These are phyloP conservation scores for Allomyces javanicus DNA, from an alignment of 192 early-diverging fungal species.

Conservation along the genomic window DNA sequence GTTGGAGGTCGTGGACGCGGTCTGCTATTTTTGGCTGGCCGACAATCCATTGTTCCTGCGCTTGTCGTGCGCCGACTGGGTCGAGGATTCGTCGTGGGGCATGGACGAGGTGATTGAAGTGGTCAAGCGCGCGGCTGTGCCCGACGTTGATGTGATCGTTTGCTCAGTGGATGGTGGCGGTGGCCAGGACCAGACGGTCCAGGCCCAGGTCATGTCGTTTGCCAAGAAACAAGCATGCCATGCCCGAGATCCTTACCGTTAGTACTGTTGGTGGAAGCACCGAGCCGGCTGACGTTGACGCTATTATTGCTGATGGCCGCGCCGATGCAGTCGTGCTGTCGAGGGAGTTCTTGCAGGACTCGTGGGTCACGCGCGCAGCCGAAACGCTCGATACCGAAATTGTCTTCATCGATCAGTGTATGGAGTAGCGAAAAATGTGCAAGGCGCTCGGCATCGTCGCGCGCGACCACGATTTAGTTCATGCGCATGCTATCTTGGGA, in stretches of 20 bases:
- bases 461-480: too few relatives aligned
- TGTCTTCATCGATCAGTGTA: too few relatives aligned
- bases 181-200: neutral
- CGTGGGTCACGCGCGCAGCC: neutral
- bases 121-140: conserved; percentile 22
- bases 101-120: conserved; percentile 49
- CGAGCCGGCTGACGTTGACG: conserved; percentile 43
- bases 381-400: neutral
- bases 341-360: conserved; percentile 43
- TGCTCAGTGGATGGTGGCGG: conserved; percentile 52
- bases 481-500: too few relatives aligned
- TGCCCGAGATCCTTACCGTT: conserved; percentile 29
- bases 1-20: conserved; percentile 37
- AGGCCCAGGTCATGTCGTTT: conserved; percentile 39
- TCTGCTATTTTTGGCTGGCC: conserved; percentile 52
- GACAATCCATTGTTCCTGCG: conserved; percentile 76
- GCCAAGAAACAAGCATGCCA: conserved; percentile 31
- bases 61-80: conserved; percentile 56
- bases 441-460: too few relatives aligned
- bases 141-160: conserved; percentile 72
- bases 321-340: conserved; percentile 60
- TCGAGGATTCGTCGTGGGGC: conserved; percentile 40
- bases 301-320: conserved; percentile 29
- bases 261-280: conserved; percentile 55
- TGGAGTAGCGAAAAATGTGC: too few relatives aligned